phyloP scores from a whole-genome alignment of 169 alveolate genomes.

The Toxoplasma gondii region DNA sequence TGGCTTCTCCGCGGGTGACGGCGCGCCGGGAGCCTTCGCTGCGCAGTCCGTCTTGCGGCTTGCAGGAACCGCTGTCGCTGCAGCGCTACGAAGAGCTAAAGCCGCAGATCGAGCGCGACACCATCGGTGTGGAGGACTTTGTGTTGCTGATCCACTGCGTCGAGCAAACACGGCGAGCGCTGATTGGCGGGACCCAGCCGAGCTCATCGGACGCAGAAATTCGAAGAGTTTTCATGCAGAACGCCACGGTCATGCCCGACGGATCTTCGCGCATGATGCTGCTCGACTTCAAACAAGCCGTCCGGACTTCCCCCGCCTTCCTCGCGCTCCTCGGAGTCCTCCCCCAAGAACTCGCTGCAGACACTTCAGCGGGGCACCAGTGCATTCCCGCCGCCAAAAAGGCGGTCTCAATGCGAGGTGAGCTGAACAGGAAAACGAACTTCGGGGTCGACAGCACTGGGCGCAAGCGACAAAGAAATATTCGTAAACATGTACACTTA shows the following conservation, averaged over 20 bases:
- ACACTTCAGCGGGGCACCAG: conserved; percentile 45
- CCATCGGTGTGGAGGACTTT: conserved; percentile 65
- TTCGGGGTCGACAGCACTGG: neutral
- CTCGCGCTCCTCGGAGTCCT: conserved; percentile 64
- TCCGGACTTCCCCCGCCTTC: conserved; percentile 54
- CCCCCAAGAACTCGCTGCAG: conserved; percentile 31
- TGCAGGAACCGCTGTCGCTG: neutral
- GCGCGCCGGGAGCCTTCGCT: neutral
- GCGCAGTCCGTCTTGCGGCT: neutral
- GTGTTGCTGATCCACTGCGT: conserved; percentile 52
- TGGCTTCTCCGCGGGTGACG: neutral
- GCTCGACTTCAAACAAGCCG: conserved; percentile 62
- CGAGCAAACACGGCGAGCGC: conserved; percentile 59
- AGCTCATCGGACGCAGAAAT: conserved; percentile 54
- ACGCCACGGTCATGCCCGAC: conserved; percentile 63
- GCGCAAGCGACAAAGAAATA: no score
- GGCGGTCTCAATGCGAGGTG: neutral
- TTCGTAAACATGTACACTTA: no score
- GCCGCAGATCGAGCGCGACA: conserved; percentile 18
- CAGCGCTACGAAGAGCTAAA: neutral
- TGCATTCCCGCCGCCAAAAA: neutral
- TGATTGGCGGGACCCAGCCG: conserved; percentile 50
- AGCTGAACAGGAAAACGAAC: neutral
- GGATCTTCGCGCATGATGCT: conserved; percentile 65
- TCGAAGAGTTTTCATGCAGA: conserved; percentile 44